These are phyloP conservation scores for Biscutella auriculata DNA, from an alignment of 441 rosid genomes.

Conservation along the genomic window DNA sequence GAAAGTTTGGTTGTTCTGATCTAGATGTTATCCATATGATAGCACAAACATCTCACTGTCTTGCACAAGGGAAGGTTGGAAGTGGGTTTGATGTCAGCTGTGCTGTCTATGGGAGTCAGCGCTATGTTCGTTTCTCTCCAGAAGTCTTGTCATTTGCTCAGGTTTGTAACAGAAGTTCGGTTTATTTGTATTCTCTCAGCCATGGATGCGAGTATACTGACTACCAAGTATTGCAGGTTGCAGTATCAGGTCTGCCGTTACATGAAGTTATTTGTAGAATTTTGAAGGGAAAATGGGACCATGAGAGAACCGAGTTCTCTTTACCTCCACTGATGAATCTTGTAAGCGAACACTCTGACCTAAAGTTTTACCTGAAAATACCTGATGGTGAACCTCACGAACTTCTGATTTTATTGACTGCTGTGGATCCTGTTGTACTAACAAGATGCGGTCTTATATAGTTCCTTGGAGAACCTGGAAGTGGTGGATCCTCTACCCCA, in stretches of 20 bases:
- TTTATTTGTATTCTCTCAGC: neutral
- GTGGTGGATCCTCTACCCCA: constrained; percentile 93
- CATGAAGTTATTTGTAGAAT: constrained; percentile 47
- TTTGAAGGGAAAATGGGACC: constrained; percentile 79
- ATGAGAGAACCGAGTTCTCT: constrained; percentile 69
- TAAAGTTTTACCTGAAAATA: neutral
- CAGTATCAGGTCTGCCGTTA: constrained; percentile 37
- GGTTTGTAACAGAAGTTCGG: constrained; percentile 30
- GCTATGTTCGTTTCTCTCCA: constrained; percentile 88
- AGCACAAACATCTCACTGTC: constrained; percentile 89
- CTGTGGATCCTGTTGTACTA: neutral
- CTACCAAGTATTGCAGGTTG: constrained; percentile 36
- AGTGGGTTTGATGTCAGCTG: constrained; percentile 98
- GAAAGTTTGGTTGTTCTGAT: constrained; percentile 28
- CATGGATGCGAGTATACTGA: neutral
- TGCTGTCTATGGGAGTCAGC: constrained; percentile 94
- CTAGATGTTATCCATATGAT: constrained; percentile 70
- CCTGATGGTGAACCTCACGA: neutral
- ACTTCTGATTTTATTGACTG: neutral
- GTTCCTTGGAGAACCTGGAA: constrained; percentile 91
- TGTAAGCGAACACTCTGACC: constrained; percentile 36
- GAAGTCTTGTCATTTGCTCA: constrained; percentile 76
- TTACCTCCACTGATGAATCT: constrained; percentile 92
- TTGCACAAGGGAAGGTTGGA: constrained; percentile 97
- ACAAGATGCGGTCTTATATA: constrained; percentile 24